Percentiles rank a stretch among this genome's conserved stretches.
Conservation (phyloP, 805 yeast genomes). For the Lipomyces sp. region DNA sequence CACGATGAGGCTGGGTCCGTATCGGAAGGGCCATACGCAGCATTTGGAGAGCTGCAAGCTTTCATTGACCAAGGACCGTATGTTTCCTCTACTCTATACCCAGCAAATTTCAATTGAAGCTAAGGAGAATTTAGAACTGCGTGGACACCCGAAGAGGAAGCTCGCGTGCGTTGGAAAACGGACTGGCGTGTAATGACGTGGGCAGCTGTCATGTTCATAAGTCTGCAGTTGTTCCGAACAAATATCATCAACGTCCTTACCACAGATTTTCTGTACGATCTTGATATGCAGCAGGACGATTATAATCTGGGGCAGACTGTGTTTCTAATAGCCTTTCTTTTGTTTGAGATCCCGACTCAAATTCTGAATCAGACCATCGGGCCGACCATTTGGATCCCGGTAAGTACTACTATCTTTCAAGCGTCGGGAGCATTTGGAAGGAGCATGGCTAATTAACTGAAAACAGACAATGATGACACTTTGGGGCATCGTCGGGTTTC, state of each 20-base stretch:
- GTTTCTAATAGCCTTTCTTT: constrained; percentile 47
- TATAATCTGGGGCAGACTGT: constrained; percentile 59
- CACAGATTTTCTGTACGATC: constrained; percentile 53
- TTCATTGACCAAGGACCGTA: constrained; percentile 22
- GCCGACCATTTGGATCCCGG: constrained; percentile 62
- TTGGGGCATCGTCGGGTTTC: constrained; percentile 57
- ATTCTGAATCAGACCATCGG: constrained; percentile 61
- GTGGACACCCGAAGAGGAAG: constrained; percentile 56
- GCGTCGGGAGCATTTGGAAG: neutral
- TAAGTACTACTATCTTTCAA: constrained; percentile 39
- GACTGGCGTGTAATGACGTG: constrained; percentile 56
- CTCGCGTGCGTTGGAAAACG: constrained; percentile 47
- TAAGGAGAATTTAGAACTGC: too few species aligned
- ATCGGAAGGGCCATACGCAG: constrained; percentile 2
- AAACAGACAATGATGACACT: constrained; percentile 44
- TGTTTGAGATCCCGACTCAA: constrained; percentile 67
- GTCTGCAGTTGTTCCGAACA: constrained; percentile 58
- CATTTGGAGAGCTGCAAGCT: constrained; percentile 18
- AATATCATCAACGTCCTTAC: constrained; percentile 58
- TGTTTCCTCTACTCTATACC: neutral
- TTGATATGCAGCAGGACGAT: constrained; percentile 52
- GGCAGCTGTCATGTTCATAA: constrained; percentile 59
- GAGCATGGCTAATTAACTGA: neutral
- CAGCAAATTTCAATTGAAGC: neutral
- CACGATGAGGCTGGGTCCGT: constrained; percentile 1